Evolutionary conservation across 148 eudicot genomes (phyloP), one percentile per base, ranked within the genome.

Genomic region (Cornus controversa): DNA sequence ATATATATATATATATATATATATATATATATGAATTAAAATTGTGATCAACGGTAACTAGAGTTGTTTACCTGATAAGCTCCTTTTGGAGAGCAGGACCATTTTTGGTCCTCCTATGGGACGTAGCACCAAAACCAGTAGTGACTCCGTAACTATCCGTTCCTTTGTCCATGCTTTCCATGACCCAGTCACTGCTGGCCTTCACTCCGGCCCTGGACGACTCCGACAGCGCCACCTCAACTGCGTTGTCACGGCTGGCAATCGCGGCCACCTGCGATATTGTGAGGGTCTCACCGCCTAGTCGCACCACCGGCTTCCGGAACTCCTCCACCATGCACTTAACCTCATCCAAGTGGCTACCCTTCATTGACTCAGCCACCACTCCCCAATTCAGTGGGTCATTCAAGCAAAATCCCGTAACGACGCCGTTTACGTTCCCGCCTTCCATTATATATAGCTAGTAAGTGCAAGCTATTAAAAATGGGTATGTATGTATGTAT

Each of bases 161-260:
- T n/a, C 96, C 98, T 64, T 88, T 91, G 1, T 66, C 72, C 98
- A 93, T 88, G 18, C 96, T 91, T 2, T 93, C 96, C 98, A 93
- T 90, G 1, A 93, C 98, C 98, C 98, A 93, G 23, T 93, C 95
- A 71, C 98, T 93, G 28, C 98, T 93, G 2, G 96, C 96, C 80
- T 90, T 89, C 0, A 93, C 97, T 1, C 94, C 87, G 0, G 83
- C 91, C 69, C 90, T 47, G 0, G 96, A 86, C 22, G 80, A 29
- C 78, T 90, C 94, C 7, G 90, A 72, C 15, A 93, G 87, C 89
- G 89, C 91, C 54, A 93, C 96, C 74, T 72, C 72, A 16, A 85
- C 87, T 0, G 81, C 76, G 4, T 40, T 75, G 10, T 69, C 69
- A 6, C 76, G 28, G 67, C 72, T 75, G n/a, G 98, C 91, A 3